Percentiles rank a stretch among this genome's conserved stretches.
These are phyloP conservation scores for Adiantum capillusveneris DNA, from an alignment of 75 land plant genomes.

Conservation along the genomic window DNA sequence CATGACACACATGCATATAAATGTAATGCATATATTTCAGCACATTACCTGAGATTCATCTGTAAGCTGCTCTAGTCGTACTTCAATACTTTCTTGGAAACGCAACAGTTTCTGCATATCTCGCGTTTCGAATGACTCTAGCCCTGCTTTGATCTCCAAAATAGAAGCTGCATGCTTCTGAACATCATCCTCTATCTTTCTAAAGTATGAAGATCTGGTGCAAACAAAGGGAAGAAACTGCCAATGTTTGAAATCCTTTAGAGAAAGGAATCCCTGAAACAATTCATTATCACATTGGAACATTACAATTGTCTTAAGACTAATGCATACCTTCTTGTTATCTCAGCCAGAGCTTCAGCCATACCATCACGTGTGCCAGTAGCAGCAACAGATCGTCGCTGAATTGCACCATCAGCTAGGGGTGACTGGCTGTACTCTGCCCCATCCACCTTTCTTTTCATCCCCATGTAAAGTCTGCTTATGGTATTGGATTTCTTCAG, in stretches of 20 bases:
- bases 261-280: too few relatives aligned
- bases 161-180: conserved; percentile 38
- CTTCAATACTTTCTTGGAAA: conserved; percentile 49
- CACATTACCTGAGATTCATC: conserved; percentile 57
- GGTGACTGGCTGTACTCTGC: conserved; percentile 16
- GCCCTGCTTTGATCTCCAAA: conserved; percentile 32
- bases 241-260: too few relatives aligned
- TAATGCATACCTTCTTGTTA: conserved; percentile 45
- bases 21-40: too few relatives aligned
- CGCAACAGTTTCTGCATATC: conserved; percentile 47
- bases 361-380: conserved; percentile 32
- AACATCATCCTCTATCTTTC: conserved; percentile 54
- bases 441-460: conserved; percentile 58
- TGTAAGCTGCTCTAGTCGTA: conserved; percentile 35
- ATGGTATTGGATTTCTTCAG: conserved; percentile 55
- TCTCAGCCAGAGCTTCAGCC: conserved; percentile 73
- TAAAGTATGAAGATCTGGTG: conserved; percentile 26
- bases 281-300: not conserved
- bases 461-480: conserved; percentile 47
- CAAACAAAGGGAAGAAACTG: not conserved
- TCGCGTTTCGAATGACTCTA: conserved; percentile 41
- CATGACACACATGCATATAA: too few relatives aligned
- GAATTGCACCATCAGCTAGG: conserved; percentile 14
- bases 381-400: conserved; percentile 7
- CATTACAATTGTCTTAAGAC: not conserved